Percentiles rank a stretch among this genome's conserved stretches.
Evolutionary conservation across 2,329 filamentous ascomycete genomes (phyloP).

Genomic region (Neofusicoccum sp.): DNA sequence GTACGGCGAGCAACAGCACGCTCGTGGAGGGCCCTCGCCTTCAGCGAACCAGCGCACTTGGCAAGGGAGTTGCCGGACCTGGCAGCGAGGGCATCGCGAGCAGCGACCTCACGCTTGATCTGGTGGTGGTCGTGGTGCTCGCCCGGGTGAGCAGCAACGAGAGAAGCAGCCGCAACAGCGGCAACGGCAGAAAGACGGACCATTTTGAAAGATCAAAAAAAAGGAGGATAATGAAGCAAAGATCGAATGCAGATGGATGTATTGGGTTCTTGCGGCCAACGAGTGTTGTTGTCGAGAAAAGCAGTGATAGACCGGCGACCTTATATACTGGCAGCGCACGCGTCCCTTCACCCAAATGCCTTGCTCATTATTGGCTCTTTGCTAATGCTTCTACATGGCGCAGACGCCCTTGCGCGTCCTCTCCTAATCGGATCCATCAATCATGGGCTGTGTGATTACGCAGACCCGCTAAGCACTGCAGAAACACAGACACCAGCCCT

Average conservation of each 20-base stretch:
- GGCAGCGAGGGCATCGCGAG: conserved; percentile 29
- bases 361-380: conserved; percentile 3
- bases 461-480: background rate
- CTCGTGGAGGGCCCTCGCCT: conserved; percentile 28
- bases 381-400: background rate
- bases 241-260: background rate
- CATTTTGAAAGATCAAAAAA: conserved; percentile 23
- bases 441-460: conserved; percentile 18
- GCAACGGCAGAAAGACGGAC: conserved; percentile 29
- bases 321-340: conserved; percentile 8
- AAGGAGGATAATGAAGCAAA: background rate
- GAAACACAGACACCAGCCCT: conserved; percentile 2
- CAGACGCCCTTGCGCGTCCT: background rate
- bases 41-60: conserved; percentile 29
- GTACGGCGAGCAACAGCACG: conserved; percentile 30
- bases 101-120: conserved; percentile 36
- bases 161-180: conserved; percentile 27
- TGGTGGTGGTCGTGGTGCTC: conserved; percentile 36
- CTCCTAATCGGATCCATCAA: background rate
- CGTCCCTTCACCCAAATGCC: background rate
- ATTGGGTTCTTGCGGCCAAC: background rate
- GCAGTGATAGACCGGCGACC: conserved; percentile 8
- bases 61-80: conserved; percentile 28
- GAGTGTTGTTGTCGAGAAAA: conserved; percentile 13
- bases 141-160: conserved; percentile 35